phyloP scores from a whole-genome alignment of 139 green algal genomes.

The Mychonastes homosphaera region DNA sequence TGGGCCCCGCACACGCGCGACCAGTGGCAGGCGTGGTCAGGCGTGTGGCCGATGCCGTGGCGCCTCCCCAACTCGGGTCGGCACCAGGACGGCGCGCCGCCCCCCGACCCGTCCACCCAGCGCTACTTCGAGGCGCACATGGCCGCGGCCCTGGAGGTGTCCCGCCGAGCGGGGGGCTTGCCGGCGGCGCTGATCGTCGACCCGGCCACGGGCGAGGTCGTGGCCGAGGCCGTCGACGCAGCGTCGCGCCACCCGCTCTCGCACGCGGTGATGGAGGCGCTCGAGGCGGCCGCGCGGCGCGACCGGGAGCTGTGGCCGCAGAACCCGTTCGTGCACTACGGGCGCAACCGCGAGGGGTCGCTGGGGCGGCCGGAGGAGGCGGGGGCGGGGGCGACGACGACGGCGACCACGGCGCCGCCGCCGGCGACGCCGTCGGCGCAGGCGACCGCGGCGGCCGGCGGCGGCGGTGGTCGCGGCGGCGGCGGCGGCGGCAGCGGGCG shows the following conservation, averaged over 20 bases:
- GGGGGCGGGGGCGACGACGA: background rate
- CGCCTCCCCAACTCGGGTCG: constrained; percentile 28
- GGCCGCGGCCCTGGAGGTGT: constrained; percentile 21
- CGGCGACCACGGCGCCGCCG: background rate
- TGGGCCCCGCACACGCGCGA: constrained; percentile 33
- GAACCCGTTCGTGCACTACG: constrained; percentile 12
- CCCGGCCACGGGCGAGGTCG: constrained; percentile 14
- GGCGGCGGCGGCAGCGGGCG: background rate
- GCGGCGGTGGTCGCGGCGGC: background rate
- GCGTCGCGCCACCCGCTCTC: constrained; percentile 44
- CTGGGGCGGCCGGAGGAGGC: background rate
- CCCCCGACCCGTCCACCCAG: constrained; percentile 10
- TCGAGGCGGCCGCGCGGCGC: constrained; percentile 46
- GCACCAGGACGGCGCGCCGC: constrained; percentile 7
- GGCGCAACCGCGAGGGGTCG: background rate
- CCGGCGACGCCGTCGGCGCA: background rate
- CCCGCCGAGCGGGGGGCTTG: background rate
- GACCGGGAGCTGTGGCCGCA: constrained; percentile 45
- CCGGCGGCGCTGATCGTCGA: constrained; percentile 66
- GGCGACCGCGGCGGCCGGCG: background rate
- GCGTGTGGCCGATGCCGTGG: constrained; percentile 65
- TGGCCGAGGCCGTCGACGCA: constrained; percentile 29
- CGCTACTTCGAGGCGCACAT: constrained; percentile 39
- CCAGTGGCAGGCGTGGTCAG: constrained; percentile 47
- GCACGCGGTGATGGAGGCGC: constrained; percentile 67